Evolutionary conservation across 2,329 filamentous ascomycete species (phyloP), one percentile per base, ranked within the genome.

Genomic region (Scopulariopsis brevicaulis): DNA sequence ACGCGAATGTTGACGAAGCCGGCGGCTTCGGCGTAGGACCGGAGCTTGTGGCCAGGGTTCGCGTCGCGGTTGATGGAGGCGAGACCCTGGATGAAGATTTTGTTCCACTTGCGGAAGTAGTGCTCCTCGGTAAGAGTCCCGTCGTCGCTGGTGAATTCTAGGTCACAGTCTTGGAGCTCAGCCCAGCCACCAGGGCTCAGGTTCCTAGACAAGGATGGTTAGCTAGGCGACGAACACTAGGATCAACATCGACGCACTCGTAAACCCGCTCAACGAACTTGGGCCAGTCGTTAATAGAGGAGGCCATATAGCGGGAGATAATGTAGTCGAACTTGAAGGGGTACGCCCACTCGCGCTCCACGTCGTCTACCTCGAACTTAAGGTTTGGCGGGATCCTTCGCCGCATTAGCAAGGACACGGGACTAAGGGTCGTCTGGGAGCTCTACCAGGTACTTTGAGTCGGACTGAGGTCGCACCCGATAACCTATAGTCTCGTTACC

Each of bases 321-420:
- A 85, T 76, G 60, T 82, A 83, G 65, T 85, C 81, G 58, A 83
- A 85, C 10, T 43, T 43, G 55, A 77, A 73, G 6, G 77, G 76
- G 60, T 81, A 75, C 18, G 82, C 66, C 81, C 81, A 85, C 4
- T 74, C 72, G 58, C 74, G 74, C 66, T 84, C 81, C 22, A 79
- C 73, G 61, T 84, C 81, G 59, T 84, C 81, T 15, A 84, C 73
- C 64, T 80, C 70, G 62, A 82, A 83, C 28, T 72, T 71, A 20
- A 81, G 73, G 62, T 83, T 83, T 3, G 79, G 76, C 4, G 80
- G 80, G 14, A 83, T 67, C 54, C 54, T 37, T 46, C 20, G 40
- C 40, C 4, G 6, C 18, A 14, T 46, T 15, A 46, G 40, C 40
- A 7, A n/a, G 18, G 15, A 15, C n/a, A n/a, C 10, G 3, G 6